Evolutionary conservation across 441 rosid genomes (phyloP), one percentile per base, ranked within the genome.

Genomic region (Hura crepitans): DNA sequence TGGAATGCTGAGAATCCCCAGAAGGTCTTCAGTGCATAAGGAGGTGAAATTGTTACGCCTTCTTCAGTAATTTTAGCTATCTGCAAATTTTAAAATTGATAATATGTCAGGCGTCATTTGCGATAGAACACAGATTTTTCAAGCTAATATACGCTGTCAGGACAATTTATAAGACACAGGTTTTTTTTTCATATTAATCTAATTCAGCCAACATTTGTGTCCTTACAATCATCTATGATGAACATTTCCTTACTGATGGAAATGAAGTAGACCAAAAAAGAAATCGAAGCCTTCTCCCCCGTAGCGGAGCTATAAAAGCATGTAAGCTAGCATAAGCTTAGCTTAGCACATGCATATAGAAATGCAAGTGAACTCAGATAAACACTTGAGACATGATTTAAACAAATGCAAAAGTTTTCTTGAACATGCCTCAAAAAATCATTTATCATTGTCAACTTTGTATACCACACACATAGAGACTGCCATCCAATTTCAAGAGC

Each of bases 21-120:
- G 83, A 68, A 85, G 2, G 97, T 93, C 84, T 86, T 91, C 85
- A 93, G 74, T 25, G 98, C 73, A 80, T 93, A 96, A 11, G 98
- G 93, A 77, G 79, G 94, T 2, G 89, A 91, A 18, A 91, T 69
- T 2, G 97, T 92, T 20, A 84, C 87, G 0, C 97, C 97, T 83
- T 89, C 96, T 75, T 91, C 97, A 0, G 98, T 93, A 58, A 93
- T 89, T 83, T 96, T 96, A 15, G 98, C 87, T 57, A 96, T 91
- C 99, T 95, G 89, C 78, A 82, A 49, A 54, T 42, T 66, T 22
- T 39, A 72, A 27, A 50, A 63, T 37, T 27, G 22, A 15, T 13
- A 37, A 49, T 18, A 30, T 6, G 51, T 63, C 51, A 72, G 50
- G 6, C 54, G 7, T 18, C 76, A 56, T 20, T 15, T 17, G n/a